A percentile compares a stretch with the other conserved stretches of the same genome.
Evolutionary conservation across 495 filamentous ascomycete genomes (phyloP).

Genomic region (Annulohypoxylon bovei): DNA sequence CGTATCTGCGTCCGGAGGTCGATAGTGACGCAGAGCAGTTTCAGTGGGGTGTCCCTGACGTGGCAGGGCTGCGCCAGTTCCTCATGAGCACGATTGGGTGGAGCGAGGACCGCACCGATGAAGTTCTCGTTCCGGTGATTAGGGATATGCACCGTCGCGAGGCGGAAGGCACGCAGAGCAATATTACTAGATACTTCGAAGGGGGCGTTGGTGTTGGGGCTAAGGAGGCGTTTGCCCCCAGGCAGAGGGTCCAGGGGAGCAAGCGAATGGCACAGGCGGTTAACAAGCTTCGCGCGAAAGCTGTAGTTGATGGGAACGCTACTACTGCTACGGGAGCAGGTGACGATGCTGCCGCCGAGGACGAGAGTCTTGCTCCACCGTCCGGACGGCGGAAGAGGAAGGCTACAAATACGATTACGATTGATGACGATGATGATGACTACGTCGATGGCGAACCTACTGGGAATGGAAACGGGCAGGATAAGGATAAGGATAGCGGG

Average conservation of each 20-base stretch:
- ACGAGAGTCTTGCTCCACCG: conserved; percentile 20
- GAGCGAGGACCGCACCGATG: conserved; percentile 89
- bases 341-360: conserved; percentile 25
- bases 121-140: conserved; percentile 93
- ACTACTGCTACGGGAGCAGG: not conserved
- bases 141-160: conserved; percentile 90
- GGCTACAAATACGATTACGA: conserved; percentile 29
- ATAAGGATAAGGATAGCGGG: conserved; percentile 21
- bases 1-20: conserved; percentile 87
- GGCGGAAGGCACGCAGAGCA: conserved; percentile 90
- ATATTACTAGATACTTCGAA: conserved; percentile 90
- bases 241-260: conserved; percentile 71
- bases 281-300: conserved; percentile 65
- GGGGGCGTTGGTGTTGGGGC: conserved; percentile 53
- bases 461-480: not conserved
- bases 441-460: conserved; percentile 29
- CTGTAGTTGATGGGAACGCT: conserved; percentile 26
- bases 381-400: conserved; percentile 38
- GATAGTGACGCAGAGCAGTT: conserved; percentile 81
- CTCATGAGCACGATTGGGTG: conserved; percentile 95
- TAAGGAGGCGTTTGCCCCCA: conserved; percentile 79
- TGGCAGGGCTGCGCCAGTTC: conserved; percentile 84
- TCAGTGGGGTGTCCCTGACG: conserved; percentile 94
- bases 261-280: conserved; percentile 88
- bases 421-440: conserved; percentile 41